Percentiles rank a stretch among this genome's conserved stretches.
Conservation (phyloP, 352 stramenopile genomes). For the Phytopythium cucurbitacearum region DNA sequence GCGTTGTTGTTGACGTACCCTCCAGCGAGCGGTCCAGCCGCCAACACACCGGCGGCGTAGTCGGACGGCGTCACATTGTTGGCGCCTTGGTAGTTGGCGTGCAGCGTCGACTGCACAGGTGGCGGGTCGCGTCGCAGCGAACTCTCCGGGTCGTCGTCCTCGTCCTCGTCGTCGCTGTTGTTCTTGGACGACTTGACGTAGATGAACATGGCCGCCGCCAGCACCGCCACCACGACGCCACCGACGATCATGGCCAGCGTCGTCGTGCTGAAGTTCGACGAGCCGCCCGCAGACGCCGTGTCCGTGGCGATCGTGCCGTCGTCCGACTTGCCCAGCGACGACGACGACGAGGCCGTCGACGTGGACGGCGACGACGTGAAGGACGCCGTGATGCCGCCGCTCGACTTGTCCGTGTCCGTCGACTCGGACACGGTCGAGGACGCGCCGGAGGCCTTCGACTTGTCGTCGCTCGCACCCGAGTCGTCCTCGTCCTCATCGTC, state of each 20-base stretch:
- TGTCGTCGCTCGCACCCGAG: constrained; percentile 5
- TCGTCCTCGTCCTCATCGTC: constrained; percentile 9
- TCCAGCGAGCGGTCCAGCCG: not conserved
- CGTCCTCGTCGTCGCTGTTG: constrained; percentile 28
- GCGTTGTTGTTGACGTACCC: constrained; percentile 10
- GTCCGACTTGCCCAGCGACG: constrained; percentile 7
- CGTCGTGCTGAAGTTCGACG: constrained; percentile 20
- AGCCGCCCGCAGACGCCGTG: constrained; percentile 13
- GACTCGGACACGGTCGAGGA: constrained; percentile 3
- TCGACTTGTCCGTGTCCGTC: constrained; percentile 5
- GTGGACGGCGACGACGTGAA: constrained; percentile 9
- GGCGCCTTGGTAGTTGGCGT: constrained; percentile 26
- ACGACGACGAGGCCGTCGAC: constrained; percentile 11
- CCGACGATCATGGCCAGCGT: constrained; percentile 46
- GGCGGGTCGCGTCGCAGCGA: constrained; percentile 11
- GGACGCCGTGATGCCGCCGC: constrained; percentile 3
- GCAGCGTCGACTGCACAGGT: constrained; percentile 16
- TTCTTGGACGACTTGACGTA: constrained; percentile 34
- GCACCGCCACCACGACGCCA: constrained; percentile 31
- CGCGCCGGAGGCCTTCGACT: constrained; percentile 3
- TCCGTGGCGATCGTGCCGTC: constrained; percentile 24
- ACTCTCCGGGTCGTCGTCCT: constrained; percentile 19
- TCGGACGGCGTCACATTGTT: constrained; percentile 24
- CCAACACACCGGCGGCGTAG: constrained; percentile 11
- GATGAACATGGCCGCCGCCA: constrained; percentile 44